Percentiles rank a stretch among this genome's conserved stretches.
Conservation (phyloP, 1,139 yeast genomes). For the Scheffersomyces parashehatae region DNA sequence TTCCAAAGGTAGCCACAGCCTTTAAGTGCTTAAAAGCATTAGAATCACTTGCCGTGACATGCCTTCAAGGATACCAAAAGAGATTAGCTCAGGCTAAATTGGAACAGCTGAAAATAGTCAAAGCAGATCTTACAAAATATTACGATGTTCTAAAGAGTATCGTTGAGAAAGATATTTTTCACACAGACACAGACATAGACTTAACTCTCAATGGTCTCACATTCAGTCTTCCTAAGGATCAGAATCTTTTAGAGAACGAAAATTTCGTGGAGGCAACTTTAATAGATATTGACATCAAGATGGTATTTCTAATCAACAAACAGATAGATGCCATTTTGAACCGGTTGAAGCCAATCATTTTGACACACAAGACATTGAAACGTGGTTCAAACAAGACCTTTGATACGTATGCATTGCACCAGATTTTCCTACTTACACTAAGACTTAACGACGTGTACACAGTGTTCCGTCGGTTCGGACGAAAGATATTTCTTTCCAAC, state of each 20-base stretch:
- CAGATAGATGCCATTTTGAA: slow-evolving; percentile 21
- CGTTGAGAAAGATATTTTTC: slow-evolving; percentile 8
- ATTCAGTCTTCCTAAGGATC: slow-evolving; percentile 13
- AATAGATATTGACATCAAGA: slow-evolving; percentile 45
- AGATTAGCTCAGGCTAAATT: slow-evolving; percentile 42
- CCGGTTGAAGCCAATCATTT: slow-evolving; percentile 27
- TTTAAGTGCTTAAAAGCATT: slow-evolving; percentile 38
- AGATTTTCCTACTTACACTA: slow-evolving; percentile 45
- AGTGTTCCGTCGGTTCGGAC: slow-evolving; percentile 43
- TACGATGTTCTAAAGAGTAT: slow-evolving; percentile 8
- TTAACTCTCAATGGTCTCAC: slow-evolving; percentile 11
- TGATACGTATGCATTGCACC: slow-evolving; percentile 42
- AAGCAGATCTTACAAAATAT: slow-evolving; percentile 11
- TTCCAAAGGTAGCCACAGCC: slow-evolving; percentile 32
- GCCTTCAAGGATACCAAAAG: slow-evolving; percentile 50
- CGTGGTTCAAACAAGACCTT: slow-evolving; percentile 7
- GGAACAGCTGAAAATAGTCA: slow-evolving; percentile 23
- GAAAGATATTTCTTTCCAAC: slow-evolving; percentile 45
- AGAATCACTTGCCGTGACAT: slow-evolving; percentile 35
- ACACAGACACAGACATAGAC: slow-evolving; percentile 11
- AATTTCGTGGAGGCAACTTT: slow-evolving; percentile 29
- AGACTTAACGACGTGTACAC: slow-evolving; percentile 50
- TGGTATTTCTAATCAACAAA: slow-evolving; percentile 27
- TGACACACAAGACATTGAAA: slow-evolving; percentile 24
- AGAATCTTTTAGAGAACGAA: slow-evolving; percentile 8